Conservation (phyloP, 108 stramenopile genomes). For the Nitzschia palea region DNA sequence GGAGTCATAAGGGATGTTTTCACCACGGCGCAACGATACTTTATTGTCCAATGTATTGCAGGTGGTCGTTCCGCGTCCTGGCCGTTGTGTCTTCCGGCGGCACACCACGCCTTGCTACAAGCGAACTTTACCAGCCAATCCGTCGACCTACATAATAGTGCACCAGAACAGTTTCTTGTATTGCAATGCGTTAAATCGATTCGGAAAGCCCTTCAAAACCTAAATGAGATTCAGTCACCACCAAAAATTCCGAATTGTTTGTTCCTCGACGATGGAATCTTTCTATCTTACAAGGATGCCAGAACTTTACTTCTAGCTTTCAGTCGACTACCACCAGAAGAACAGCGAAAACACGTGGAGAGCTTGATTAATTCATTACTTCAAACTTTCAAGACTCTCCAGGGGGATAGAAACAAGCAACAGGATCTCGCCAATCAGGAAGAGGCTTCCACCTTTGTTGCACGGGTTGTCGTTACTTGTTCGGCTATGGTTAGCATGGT, state of each 20-base stretch:
- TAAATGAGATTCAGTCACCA: slow-evolving; percentile 19
- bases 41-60: slow-evolving; percentile 26
- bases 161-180: slow-evolving; percentile 33
- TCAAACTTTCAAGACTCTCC: background rate
- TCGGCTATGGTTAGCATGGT: slow-evolving; percentile 45
- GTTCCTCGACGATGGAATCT: slow-evolving; percentile 28
- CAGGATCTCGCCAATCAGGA: background rate
- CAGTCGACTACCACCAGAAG: slow-evolving; percentile 32
- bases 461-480: slow-evolving; percentile 53
- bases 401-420: slow-evolving; percentile 3
- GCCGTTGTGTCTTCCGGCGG: slow-evolving; percentile 40
- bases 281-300: slow-evolving; percentile 45
- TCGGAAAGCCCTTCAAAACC: slow-evolving; percentile 5
- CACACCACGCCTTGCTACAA: slow-evolving; percentile 57
- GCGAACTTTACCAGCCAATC: slow-evolving; percentile 42
- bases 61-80: slow-evolving; percentile 5
- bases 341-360: slow-evolving; percentile 34
- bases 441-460: slow-evolving; percentile 54
- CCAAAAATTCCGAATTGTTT: slow-evolving; percentile 14
- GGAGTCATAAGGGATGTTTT: slow-evolving; percentile 9
- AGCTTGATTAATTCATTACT: slow-evolving; percentile 32
- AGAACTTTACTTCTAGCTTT: slow-evolving; percentile 49
- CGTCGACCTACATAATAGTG: background rate
- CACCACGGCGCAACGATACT: slow-evolving; percentile 13
- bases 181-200: slow-evolving; percentile 27